Base-by-base conservation (phyloP, 176 grass and related monocot genomes). In the Dendrocalamus sinicus region DNA sequence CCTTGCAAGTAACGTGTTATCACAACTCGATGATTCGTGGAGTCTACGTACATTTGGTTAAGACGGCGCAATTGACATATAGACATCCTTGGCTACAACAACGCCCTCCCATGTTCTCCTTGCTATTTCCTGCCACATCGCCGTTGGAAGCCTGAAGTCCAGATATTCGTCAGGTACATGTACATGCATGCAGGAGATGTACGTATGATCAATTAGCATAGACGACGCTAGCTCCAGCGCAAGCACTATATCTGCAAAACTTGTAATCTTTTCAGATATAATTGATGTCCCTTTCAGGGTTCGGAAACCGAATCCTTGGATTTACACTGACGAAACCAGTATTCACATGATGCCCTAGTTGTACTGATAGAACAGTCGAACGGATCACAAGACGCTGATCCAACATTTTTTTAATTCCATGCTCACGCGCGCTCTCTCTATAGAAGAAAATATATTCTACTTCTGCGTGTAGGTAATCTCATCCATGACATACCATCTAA, bases 1-100 rank as follows among this genome's bases (percentile, higher is more conserved):
- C 76, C 82, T 76, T 62, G 61, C 76, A 90, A 78, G 89, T 83
- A 78, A 87, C 80, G 80, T 87, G 79, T 78, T 73, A 12, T 24
- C 40, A 37, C 67, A 5, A 41, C 28, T 17, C 84, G 79, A 68
- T 67, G 28, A 79, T 74, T 23, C 59, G 59, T 87, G 75, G 84
- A 87, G 73, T 83, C 47, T 86, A 90, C 65, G 79, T 78, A 77
- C 88, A 77, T 83, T 73, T 62, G 73, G 79, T 90, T 77, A 81
- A 53, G 84, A 12, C 83, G 89, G 84, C 79, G 57, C 69, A 51
- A 66, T 68, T 78, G 84, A 86, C 79, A 30, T 24, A 26, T 26
- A 16, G 73, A 86, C 88, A 66, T 58, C 75, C 26, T 22, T 80
- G 9, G 68, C 74, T n/a, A 68, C 67, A 10, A 20, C 65, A 20